Evolutionary conservation across 2,329 filamentous ascomycete genomes (phyloP).

Genomic region (Colletotrichum viniferum): DNA sequence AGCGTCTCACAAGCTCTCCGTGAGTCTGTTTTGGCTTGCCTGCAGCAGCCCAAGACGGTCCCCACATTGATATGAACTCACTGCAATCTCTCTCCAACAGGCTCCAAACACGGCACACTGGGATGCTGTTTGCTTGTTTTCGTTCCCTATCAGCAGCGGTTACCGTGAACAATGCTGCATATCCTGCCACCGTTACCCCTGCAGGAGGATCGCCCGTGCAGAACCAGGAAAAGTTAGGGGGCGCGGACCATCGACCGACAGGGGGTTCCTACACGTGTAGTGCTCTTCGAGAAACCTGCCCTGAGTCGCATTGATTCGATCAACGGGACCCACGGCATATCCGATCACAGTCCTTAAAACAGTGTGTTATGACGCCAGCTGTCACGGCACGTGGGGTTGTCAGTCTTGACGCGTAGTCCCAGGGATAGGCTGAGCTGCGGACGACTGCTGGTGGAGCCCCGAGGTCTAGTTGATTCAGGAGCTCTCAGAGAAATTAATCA

Average conservation of each 20-base stretch:
- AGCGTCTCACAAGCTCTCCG: not conserved
- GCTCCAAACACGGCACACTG: not conserved
- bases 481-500: conserved; percentile 9
- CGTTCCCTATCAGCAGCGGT: not conserved
- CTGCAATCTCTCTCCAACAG: conserved; percentile 6
- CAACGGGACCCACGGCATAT: not conserved
- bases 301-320: conserved; percentile 1
- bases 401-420: not conserved
- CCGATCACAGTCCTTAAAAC: conserved; percentile 1
- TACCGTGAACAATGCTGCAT: not conserved
- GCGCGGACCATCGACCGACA: not conserved
- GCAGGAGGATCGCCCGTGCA: conserved; percentile 10
- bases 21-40: conserved; percentile 1
- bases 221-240: not conserved
- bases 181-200: not conserved
- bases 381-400: conserved; percentile 11
- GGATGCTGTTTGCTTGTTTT: not conserved
- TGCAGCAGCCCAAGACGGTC: not conserved
- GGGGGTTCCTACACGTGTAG: not conserved
- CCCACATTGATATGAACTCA: not conserved
- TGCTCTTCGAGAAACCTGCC: not conserved
- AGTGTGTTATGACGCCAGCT: not conserved
- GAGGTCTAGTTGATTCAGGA: conserved; percentile 11
- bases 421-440: not conserved
- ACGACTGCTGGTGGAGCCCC: not conserved